These are phyloP conservation scores for Neurospora discreta DNA, from an alignment of 495 filamentous ascomycete genomes.

Conservation along the genomic window DNA sequence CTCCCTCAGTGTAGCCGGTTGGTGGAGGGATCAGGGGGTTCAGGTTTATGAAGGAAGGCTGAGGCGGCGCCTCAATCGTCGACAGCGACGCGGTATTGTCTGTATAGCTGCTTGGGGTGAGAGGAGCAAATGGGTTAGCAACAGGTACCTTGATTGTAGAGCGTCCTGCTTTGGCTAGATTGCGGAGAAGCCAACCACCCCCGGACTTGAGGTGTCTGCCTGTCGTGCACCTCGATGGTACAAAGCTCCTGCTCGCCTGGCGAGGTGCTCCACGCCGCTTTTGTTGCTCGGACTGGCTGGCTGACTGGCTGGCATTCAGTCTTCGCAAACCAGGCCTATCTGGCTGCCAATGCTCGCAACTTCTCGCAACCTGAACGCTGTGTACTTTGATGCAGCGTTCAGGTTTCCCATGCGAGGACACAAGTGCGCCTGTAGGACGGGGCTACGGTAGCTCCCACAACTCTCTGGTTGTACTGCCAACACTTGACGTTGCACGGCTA, in stretches of 20 bases:
- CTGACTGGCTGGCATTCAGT: not conserved
- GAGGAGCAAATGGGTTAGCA: not conserved
- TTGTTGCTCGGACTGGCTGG: not conserved
- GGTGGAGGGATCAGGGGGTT: slow-evolving; percentile 32
- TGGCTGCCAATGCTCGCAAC: slow-evolving; percentile 1
- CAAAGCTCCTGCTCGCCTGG: not conserved
- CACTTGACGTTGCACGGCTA: slow-evolving; percentile 30
- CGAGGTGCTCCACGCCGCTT: not conserved
- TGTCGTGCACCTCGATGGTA: not conserved
- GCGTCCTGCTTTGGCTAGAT: not conserved
- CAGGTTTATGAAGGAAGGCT: slow-evolving; percentile 34
- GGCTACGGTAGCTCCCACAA: not conserved
- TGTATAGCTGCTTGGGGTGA: not conserved
- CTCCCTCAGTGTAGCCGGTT: slow-evolving; percentile 31
- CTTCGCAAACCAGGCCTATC: not conserved
- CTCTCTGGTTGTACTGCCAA: slow-evolving; percentile 30
- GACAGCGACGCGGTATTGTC: slow-evolving; percentile 20
- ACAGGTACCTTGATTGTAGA: not conserved
- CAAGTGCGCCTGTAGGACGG: slow-evolving; percentile 30
- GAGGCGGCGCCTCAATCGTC: slow-evolving; percentile 34
- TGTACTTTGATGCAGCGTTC: slow-evolving; percentile 11
- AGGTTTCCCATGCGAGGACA: slow-evolving; percentile 18
- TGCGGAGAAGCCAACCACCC: not conserved
- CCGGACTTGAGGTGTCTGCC: not conserved
- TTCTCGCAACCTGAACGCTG: slow-evolving; percentile 19